A percentile compares a stretch with the other conserved stretches of the same genome.
phyloP scores from a whole-genome alignment of 1,139 yeast species.

The Kodamaea plutei region DNA sequence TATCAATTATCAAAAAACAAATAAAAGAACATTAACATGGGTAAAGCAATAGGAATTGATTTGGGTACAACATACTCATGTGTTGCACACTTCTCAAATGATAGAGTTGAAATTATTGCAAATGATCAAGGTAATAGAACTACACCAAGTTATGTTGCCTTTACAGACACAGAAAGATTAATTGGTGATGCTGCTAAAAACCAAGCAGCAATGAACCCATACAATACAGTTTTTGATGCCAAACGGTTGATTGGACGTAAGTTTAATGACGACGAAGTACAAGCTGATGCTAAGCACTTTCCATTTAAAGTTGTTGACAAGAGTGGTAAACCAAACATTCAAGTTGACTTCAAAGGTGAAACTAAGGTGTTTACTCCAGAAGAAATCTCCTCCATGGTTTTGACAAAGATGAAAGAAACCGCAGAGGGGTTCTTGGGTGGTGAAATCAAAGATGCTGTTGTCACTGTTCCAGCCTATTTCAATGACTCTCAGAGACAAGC shows the following conservation, averaged over 20 bases:
- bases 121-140: slow-evolving; percentile 51
- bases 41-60: slow-evolving; percentile 24
- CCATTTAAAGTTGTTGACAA: slow-evolving; percentile 37
- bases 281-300: slow-evolving; percentile 40
- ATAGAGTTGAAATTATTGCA: slow-evolving; percentile 32
- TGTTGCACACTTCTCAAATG: slow-evolving; percentile 21
- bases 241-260: slow-evolving; percentile 42
- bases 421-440: slow-evolving; percentile 44
- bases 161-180: slow-evolving; percentile 26
- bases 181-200: slow-evolving; percentile 31
- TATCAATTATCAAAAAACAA: too few species aligned
- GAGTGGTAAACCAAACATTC: slow-evolving; percentile 19
- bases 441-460: slow-evolving; percentile 44
- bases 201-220: slow-evolving; percentile 30
- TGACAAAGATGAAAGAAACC: slow-evolving; percentile 43
- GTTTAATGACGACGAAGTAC: slow-evolving; percentile 41
- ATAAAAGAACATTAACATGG: too few species aligned
- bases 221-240: slow-evolving; percentile 27
- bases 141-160: slow-evolving; percentile 28
- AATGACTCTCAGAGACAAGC: slow-evolving; percentile 51
- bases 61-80: slow-evolving; percentile 30
- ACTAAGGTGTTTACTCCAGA: slow-evolving; percentile 21
- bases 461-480: slow-evolving; percentile 49
- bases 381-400: slow-evolving; percentile 23
- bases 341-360: slow-evolving; percentile 21